Evolutionary conservation across 2,329 filamentous ascomycete species (phyloP), one percentile per base, ranked within the genome.

Genomic region (Clonostachys solani): DNA sequence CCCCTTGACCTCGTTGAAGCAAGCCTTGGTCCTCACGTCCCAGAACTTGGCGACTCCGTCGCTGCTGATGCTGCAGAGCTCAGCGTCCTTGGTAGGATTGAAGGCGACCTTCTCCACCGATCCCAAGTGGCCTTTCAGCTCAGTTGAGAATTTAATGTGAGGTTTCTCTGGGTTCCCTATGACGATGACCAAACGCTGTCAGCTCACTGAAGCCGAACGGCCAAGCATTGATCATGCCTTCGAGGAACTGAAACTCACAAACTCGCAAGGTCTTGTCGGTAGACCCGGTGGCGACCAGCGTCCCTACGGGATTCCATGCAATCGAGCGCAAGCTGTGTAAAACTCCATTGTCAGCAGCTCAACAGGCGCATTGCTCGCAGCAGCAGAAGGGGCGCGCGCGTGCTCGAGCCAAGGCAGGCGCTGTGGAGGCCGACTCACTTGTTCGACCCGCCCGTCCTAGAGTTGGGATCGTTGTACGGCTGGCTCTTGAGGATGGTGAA

Each of bases 291-390:
- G 92, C 92, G 50, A 97, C 83, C 50, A 94, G 74, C 9, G 82
- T 87, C 34, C 92, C 91, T 0, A 89, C 74, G 0, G 92, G 89
- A 54, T 92, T 96, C 92, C 92, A 97, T 37, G 88, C 85, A 54
- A 97, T 84, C 2, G 87, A 86, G 38, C 88, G 83, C 48, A 95
- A 76, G 52, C 86, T 90, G 53, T 46, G 23, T 48, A 33, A 10
- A 7, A n/a, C 8, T 17, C 23, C 29, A 35, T 29, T 35, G 13
- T 36, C 15, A 45, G 23, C 23, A 17, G 12, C 7, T 36, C 15
- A 45, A 9, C 23, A 17, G 12, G 17, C 17, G 17, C 10, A 43
- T 43, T 15, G 35, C 38, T 16, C n/a, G 18, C 33, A 33, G 16
- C 12, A 29, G 18, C 33, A 36, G 23, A 33, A 29, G 23, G 23